These are phyloP conservation scores for Sonneratia caseolaris DNA, from an alignment of 345 rosid species.

Conservation along the genomic window DNA sequence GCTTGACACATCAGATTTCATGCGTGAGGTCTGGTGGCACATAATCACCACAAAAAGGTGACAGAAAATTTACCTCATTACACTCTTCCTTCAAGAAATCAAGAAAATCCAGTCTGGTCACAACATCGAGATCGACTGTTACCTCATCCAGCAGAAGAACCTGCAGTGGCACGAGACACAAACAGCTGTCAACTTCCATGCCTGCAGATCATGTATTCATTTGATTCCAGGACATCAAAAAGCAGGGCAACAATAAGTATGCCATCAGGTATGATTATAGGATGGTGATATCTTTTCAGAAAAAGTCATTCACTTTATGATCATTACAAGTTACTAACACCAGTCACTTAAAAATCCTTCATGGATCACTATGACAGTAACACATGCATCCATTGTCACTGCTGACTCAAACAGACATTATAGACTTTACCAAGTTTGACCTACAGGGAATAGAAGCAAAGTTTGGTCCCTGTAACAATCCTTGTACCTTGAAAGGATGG, in stretches of 20 bases:
- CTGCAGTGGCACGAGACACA: slow-evolving; percentile 24
- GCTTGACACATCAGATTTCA: not conserved
- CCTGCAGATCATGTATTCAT: not conserved
- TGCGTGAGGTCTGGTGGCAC: not conserved
- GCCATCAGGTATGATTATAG: not conserved
- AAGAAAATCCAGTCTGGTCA: slow-evolving; percentile 86
- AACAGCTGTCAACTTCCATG: not conserved
- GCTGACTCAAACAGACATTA: not conserved
- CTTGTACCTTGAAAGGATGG: slow-evolving; percentile 71
- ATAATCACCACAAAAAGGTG: not conserved
- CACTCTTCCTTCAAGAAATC: slow-evolving; percentile 89
- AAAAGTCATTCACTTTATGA: not conserved
- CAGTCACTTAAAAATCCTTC: not conserved
- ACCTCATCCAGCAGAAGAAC: slow-evolving; percentile 88
- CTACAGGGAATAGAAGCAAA: not conserved
- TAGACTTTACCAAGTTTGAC: not conserved
- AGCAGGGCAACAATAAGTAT: not conserved
- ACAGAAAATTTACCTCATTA: slow-evolving; percentile 43
- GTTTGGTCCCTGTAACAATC: not conserved
- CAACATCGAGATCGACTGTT: slow-evolving; percentile 92
- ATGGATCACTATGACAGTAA: not conserved
- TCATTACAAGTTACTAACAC: not conserved
- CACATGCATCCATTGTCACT: not conserved
- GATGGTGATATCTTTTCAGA: not conserved
- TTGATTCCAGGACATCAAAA: not conserved